A percentile compares a stretch with the other conserved stretches of the same genome.
Evolutionary conservation across 495 filamentous ascomycete genomes (phyloP).

Genomic region (Hypomontagnella monticulosa): DNA sequence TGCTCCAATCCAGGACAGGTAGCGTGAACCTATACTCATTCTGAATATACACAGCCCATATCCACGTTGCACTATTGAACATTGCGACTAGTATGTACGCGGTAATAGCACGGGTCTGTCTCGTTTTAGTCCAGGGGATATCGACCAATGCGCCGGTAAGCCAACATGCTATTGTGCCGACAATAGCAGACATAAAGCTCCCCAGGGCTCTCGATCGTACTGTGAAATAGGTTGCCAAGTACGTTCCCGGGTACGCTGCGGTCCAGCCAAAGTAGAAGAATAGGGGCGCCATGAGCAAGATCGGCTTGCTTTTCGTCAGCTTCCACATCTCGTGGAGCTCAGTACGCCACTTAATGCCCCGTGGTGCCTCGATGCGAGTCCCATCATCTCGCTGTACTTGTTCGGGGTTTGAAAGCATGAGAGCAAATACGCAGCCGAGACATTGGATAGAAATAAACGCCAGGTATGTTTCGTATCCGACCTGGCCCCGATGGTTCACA

Average conservation of each 20-base stretch:
- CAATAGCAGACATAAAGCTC: slow-evolving; percentile 52
- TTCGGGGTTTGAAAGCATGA: slow-evolving; percentile 56
- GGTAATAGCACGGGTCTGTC: slow-evolving; percentile 36
- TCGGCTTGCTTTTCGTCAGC: slow-evolving; percentile 50
- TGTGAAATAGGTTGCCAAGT: slow-evolving; percentile 61
- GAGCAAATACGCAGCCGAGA: slow-evolving; percentile 55
- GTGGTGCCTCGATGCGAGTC: slow-evolving; percentile 52
- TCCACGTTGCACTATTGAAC: slow-evolving; percentile 45
- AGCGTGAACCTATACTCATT: slow-evolving; percentile 37
- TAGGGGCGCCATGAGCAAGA: slow-evolving; percentile 57
- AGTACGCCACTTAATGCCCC: slow-evolving; percentile 46
- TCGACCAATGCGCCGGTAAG: slow-evolving; percentile 40
- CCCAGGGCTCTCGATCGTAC: slow-evolving; percentile 57
- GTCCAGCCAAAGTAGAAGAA: slow-evolving; percentile 57
- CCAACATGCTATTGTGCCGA: slow-evolving; percentile 51
- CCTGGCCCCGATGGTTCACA: slow-evolving; percentile 52
- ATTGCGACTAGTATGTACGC: slow-evolving; percentile 40
- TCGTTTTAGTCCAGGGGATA: slow-evolving; percentile 35
- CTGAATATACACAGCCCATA: slow-evolving; percentile 44
- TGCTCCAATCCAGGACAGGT: slow-evolving; percentile 30
- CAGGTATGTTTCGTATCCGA: slow-evolving; percentile 59
- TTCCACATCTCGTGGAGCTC: slow-evolving; percentile 54
- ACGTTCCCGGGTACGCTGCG: slow-evolving; percentile 58
- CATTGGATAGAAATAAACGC: slow-evolving; percentile 58
- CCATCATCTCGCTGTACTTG: slow-evolving; percentile 57